Evolutionary conservation across 805 yeast species (phyloP).

Genomic region (Suhomyces canberraensis): DNA sequence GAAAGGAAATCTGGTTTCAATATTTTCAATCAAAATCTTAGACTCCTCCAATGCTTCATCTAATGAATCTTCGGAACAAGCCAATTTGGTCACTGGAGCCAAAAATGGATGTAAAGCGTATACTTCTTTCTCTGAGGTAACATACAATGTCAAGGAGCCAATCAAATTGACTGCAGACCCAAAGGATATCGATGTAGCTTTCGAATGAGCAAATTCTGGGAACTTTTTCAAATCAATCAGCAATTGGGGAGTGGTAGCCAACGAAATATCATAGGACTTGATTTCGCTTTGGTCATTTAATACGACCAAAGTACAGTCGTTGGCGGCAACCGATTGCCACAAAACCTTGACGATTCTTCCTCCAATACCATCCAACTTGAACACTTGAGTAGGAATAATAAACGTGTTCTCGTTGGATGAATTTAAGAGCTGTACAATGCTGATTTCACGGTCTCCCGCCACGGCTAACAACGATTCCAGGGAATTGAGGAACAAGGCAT

Average conservation of each 20-base stretch:
- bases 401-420: not conserved
- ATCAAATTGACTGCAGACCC: constrained; percentile 22
- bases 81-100: constrained; percentile 13
- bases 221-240: constrained; percentile 13
- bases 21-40: constrained; percentile 10
- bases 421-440: constrained; percentile 14
- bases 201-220: constrained; percentile 10
- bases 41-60: constrained; percentile 14
- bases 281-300: constrained; percentile 19
- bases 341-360: constrained; percentile 19
- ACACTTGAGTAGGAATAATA: not conserved
- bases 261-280: constrained; percentile 17
- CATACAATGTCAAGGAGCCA: constrained; percentile 30
- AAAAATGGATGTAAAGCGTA: constrained; percentile 30
- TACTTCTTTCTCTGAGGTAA: constrained; percentile 18
- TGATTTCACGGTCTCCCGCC: constrained; percentile 28
- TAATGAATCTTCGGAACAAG: constrained; percentile 14
- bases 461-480: constrained; percentile 43
- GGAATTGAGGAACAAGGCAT: constrained; percentile 34
- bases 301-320: constrained; percentile 22
- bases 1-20: constrained; percentile 9
- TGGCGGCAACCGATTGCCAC: constrained; percentile 24
- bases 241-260: constrained; percentile 16
- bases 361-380: constrained; percentile 11
- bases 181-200: constrained; percentile 25